Evolutionary conservation across 75 land plant genomes (phyloP).

Genomic region (Adiantum capillusveneris): DNA sequence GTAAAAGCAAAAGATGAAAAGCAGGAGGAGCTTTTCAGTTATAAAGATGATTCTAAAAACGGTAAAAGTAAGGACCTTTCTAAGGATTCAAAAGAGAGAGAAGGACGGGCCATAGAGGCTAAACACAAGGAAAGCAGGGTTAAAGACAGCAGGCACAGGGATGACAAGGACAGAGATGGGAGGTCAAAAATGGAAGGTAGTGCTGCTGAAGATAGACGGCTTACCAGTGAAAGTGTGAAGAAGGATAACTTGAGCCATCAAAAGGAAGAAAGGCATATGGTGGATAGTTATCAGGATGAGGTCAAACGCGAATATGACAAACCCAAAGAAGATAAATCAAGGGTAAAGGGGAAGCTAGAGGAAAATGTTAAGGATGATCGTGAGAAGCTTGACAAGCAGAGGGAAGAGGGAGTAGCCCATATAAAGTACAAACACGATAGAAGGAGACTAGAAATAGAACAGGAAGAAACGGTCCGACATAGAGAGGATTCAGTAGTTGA

Average conservation of each 20-base stretch:
- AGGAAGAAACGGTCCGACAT: neutral
- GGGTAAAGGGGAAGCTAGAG: neutral
- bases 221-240: neutral
- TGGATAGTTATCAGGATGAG: neutral
- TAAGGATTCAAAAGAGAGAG: neutral
- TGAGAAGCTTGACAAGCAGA: neutral
- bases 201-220: neutral
- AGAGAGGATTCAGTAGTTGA: neutral
- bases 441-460: constrained; percentile 1
- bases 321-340: neutral
- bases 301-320: neutral
- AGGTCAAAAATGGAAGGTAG: neutral
- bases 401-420: neutral
- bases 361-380: neutral
- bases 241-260: neutral
- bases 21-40: neutral
- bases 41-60: too few species aligned
- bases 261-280: neutral
- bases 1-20: constrained; percentile 2
- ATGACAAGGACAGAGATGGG: constrained; percentile 4
- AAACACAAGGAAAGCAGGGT: neutral
- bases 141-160: constrained; percentile 2
- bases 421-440: neutral
- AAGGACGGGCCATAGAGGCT: neutral
- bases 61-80: neutral